Base-by-base conservation (phyloP, 2,329 filamentous ascomycete species). In the Fusarium irregulare region DNA sequence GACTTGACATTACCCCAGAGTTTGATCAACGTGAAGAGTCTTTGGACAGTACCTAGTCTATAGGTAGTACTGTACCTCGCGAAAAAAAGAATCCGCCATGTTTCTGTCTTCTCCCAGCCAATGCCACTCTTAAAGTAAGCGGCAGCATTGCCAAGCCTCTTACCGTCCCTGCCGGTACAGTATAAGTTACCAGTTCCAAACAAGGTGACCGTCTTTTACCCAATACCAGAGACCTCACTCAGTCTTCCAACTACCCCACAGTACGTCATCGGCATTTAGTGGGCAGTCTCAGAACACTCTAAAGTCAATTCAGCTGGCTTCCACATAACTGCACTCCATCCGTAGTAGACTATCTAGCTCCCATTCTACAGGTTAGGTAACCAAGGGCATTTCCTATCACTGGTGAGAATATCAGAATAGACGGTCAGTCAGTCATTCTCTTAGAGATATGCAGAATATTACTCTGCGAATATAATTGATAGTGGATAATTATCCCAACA, bases 191-290 rank as follows among this genome's bases (percentile, higher is more conserved):
- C 34, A n/a, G 34, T 37, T n/a, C 7, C 34, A 37, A 37, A 37
- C 18, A 18, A 37, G 32, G 16, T 37, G 18, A n/a, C 18, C 34
- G 6, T 11, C 34, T 48, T 28, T n/a, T 25, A 18, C 27, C 11
- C 27, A 32, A 28, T 48, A 20, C 21, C 3, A 48, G n/a, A 14
- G 12, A 14, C 13, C 27, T 48, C 27, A 32, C 12, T 27, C 45
- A 27, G 25, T 18, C 5, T 28, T 13, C 20, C 27, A 18, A 6
- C 20, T 55, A 62, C 72, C 72, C 72, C 70, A 73, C 70, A 63
- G 50, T 65, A 73, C 72, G 72, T 74, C 72, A 74, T 74, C 60
- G 49, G 34, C 34, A 37, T 37, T n/a, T 13, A 34, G 41, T 27
- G 21, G 34, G 34, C 11, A n/a, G 34, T 37, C 18, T 37, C 18